Conservation (phyloP, 768 basidiomycete genomes). For the Sarcodon aspratus region DNA sequence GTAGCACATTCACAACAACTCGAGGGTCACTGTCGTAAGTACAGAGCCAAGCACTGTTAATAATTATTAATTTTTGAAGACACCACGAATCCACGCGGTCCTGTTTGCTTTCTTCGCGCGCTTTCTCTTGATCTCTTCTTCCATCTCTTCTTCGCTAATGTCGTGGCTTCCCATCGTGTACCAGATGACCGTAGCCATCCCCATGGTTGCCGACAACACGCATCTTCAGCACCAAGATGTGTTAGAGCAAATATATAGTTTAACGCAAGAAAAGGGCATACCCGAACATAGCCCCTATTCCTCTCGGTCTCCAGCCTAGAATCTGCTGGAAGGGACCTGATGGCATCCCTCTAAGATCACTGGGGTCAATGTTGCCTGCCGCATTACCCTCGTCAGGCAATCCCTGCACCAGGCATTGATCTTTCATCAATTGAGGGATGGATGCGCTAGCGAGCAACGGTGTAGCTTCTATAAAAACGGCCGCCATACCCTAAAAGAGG, state of each 20-base stretch:
- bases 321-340: conserved; percentile 66
- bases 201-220: conserved; percentile 73
- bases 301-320: conserved; percentile 62
- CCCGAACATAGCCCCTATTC: conserved; percentile 69
- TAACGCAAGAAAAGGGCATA: conserved; percentile 19
- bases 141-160: conserved; percentile 73
- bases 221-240: conserved; percentile 30
- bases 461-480: conserved; percentile 68
- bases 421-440: conserved; percentile 47
- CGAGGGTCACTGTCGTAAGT: too few species aligned
- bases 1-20: too few species aligned
- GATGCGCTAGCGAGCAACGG: conserved; percentile 55
- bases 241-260: background rate
- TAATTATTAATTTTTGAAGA: background rate
- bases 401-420: conserved; percentile 63
- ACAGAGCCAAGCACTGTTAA: background rate
- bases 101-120: conserved; percentile 42
- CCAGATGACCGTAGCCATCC: conserved; percentile 78
- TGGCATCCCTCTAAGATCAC: conserved; percentile 55
- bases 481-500: conserved; percentile 51
- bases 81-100: background rate
- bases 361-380: conserved; percentile 61
- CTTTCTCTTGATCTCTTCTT: conserved; percentile 48
- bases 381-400: conserved; percentile 71
- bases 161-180: conserved; percentile 61